Percentiles rank a stretch among this genome's conserved stretches.
Conservation (phyloP, 306 rosid species). For the Fragaria ananassa region DNA sequence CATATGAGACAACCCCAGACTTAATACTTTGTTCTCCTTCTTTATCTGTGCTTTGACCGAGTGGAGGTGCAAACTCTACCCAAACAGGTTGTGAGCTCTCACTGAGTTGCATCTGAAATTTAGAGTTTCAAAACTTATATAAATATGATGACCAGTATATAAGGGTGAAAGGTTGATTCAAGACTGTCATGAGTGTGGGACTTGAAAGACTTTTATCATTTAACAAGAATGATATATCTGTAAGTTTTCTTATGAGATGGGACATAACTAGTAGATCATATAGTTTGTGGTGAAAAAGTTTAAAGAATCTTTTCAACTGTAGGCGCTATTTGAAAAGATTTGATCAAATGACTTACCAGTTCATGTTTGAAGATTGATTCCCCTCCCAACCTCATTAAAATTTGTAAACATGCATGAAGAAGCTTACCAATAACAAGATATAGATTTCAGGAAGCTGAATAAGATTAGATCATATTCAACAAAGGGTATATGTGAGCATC, state of each 20-base stretch:
- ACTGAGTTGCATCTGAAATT: slow-evolving; percentile 63
- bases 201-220: neutral
- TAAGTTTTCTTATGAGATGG: neutral
- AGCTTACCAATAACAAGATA: neutral
- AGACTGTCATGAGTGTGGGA: neutral
- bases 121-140: neutral
- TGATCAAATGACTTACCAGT: neutral
- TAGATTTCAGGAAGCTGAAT: neutral
- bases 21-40: slow-evolving; percentile 45
- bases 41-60: slow-evolving; percentile 41
- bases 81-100: slow-evolving; percentile 72
- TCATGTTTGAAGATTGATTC: neutral
- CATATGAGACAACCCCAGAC: slow-evolving; percentile 64
- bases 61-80: slow-evolving; percentile 49
- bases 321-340: neutral
- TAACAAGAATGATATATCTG: neutral
- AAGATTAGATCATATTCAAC: neutral
- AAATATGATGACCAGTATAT: neutral
- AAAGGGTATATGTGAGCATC: neutral
- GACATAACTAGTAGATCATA: neutral
- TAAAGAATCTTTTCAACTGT: neutral
- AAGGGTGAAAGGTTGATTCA: neutral
- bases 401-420: neutral
- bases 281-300: neutral
- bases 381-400: neutral